A percentile compares a stretch with the other conserved stretches of the same genome.
Conservation (phyloP, 1,284 basidiomycete genomes). For the Chiua sp. region DNA sequence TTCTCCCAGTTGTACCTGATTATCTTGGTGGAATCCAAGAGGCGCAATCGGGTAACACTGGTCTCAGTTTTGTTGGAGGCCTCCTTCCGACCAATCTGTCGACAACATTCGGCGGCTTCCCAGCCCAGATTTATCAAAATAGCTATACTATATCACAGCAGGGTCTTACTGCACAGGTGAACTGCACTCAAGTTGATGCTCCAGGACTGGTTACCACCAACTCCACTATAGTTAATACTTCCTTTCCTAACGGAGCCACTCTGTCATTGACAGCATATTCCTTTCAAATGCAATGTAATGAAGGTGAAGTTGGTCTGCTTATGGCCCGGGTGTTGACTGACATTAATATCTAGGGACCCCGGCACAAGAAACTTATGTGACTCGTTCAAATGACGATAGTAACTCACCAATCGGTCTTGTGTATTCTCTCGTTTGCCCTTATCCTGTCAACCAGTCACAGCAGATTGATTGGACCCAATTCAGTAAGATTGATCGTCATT, state of each 20-base stretch:
- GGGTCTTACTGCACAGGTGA: slow-evolving; percentile 14
- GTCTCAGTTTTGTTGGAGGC: not conserved
- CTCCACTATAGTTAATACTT: not conserved
- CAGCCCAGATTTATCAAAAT: not conserved
- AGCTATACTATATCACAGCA: slow-evolving; percentile 13
- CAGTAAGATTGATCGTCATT: not conserved
- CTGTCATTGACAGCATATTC: not conserved
- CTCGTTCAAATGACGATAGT: not conserved
- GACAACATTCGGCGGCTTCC: too few relatives aligned
- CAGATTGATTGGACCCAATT: not conserved
- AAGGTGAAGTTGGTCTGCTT: not conserved
- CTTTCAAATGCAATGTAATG: not conserved
- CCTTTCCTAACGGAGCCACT: too few relatives aligned
- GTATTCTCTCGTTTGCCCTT: slow-evolving; percentile 13
- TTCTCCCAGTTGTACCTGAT: slow-evolving; percentile 7
- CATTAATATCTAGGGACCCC: slow-evolving; percentile 1
- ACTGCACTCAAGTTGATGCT: not conserved
- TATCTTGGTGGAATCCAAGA: not conserved
- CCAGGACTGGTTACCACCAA: not conserved
- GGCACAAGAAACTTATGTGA: not conserved
- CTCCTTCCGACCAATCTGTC: not conserved
- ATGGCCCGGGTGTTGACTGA: too few relatives aligned
- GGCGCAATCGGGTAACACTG: not conserved
- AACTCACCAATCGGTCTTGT: slow-evolving; percentile 4
- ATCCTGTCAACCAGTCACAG: not conserved